Conservation (phyloP, 345 rosid genomes). For the Cochlearia excelsa region DNA sequence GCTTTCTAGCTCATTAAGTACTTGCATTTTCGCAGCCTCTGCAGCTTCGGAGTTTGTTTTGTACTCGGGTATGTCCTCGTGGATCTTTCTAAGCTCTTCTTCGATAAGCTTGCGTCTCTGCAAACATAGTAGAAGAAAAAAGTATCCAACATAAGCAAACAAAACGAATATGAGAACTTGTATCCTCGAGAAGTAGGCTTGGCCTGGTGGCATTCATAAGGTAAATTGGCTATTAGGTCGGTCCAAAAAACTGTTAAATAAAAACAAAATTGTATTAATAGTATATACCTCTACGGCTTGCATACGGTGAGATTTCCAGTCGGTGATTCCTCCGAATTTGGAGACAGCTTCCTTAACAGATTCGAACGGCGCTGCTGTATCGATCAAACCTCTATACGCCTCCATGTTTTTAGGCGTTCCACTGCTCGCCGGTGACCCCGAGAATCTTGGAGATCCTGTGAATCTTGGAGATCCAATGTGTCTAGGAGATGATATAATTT, state of each 20-base stretch:
- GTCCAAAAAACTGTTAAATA: no score
- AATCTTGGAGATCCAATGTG: constrained; percentile 23
- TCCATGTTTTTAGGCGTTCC: constrained; percentile 30
- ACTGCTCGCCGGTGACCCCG: constrained; percentile 22
- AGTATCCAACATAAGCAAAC: not conserved
- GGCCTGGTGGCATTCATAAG: no score
- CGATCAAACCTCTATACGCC: constrained; percentile 57
- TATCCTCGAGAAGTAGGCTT: no score
- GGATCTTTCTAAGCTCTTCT: constrained; percentile 70
- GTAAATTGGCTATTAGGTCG: no score
- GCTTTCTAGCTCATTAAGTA: constrained; percentile 67
- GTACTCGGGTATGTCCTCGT: constrained; percentile 65
- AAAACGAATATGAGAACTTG: no score
- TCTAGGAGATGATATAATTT: constrained; percentile 22
- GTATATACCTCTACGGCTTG: constrained; percentile 72
- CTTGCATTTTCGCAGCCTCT: constrained; percentile 54
- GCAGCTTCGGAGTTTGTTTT: constrained; percentile 57
- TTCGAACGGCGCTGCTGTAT: constrained; percentile 85
- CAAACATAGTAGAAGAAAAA: not conserved
- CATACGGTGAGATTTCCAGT: constrained; percentile 86
- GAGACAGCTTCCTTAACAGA: constrained; percentile 94
- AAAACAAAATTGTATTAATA: not conserved
- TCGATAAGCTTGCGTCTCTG: constrained; percentile 75
- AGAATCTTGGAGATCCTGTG: constrained; percentile 26
- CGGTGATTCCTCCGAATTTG: constrained; percentile 89